Evolutionary conservation across 805 yeast species (phyloP), one percentile per base, ranked within the genome.

Genomic region (Candida parachauliodes): DNA sequence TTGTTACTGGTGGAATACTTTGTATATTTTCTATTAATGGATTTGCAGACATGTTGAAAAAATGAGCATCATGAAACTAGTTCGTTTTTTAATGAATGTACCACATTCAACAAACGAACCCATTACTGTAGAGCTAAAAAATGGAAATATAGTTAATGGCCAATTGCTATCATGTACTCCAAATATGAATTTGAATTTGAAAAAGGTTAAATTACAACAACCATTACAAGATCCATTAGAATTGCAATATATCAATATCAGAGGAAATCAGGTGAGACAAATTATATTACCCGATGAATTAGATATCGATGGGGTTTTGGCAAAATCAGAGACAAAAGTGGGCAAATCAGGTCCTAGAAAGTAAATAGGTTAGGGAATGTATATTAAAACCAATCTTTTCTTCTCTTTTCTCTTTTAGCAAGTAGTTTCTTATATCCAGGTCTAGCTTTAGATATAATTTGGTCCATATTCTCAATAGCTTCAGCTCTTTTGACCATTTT

Each of bases 251-350:
- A 82, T 89, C 51, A 88, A 84, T 50, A 75, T 91, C 22, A 74
- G 98, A 52, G 98, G 98, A 2, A 89, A 81, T 60, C 91, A 86
- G 39, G 83, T 89, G 23, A 76, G 98, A 47, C 81, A 83, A 57
- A 83, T 85, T 29, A 66, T 87, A 20, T 70, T 89, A 21, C 97
- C 97, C 0, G 98, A 89, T 48, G 81, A 88, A 14, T 61, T 89
- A 45, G 87, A 91, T 40, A 60, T 91, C 34, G 91, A 83, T 41
- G 60, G 71, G 12, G 55, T 82, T 21, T 60, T 83, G 34, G 72
- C 77, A 12, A 83, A 77, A 48, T 63, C 78, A 14, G 59, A 61
- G 42, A 57, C 63, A 19, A 68, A 62, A 32, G 54, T 58, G 11
- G 70, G 62, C 46, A 72, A 72, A 1, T 65, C 68, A n/a, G 70